Evolutionary conservation across 2,329 filamentous ascomycete genomes (phyloP).

Genomic region (Aureobasidium leucospermi): DNA sequence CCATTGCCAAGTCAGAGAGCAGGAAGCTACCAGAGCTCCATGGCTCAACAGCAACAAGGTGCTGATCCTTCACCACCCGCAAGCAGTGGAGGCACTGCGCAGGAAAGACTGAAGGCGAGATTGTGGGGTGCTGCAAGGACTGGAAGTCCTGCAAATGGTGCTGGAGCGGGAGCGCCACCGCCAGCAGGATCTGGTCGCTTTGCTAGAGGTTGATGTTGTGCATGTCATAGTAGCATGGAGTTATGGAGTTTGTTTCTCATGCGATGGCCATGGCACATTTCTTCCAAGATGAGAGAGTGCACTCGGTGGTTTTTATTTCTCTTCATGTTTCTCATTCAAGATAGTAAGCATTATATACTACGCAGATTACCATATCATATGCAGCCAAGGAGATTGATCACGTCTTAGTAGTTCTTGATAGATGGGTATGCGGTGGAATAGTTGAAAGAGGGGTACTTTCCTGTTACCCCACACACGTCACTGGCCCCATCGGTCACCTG

Average conservation of each 20-base stretch:
- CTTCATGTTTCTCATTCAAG: no score
- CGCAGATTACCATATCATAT: no score
- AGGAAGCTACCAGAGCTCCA: constrained; percentile 62
- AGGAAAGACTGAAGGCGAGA: constrained; percentile 74
- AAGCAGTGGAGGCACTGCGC: constrained; percentile 53
- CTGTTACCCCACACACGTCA: constrained; percentile 10
- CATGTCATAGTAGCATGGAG: background rate
- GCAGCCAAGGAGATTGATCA: background rate
- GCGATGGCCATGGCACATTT: background rate
- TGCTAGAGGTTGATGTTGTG: background rate
- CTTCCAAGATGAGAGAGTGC: background rate
- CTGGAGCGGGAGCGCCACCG: background rate
- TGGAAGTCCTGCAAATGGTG: background rate
- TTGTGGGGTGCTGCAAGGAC: constrained; percentile 46
- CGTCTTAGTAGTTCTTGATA: background rate
- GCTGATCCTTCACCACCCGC: constrained; percentile 30
- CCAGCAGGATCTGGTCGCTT: constrained; percentile 7
- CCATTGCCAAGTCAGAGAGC: constrained; percentile 65
- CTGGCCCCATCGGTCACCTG: background rate
- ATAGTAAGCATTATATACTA: no score
- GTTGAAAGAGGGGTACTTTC: background rate
- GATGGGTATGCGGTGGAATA: background rate
- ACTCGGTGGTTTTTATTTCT: background rate
- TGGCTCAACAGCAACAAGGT: constrained; percentile 30
- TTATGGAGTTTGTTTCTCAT: background rate